These are phyloP conservation scores for Aspergillus campestris DNA, from an alignment of 495 filamentous ascomycete genomes.

Conservation along the genomic window DNA sequence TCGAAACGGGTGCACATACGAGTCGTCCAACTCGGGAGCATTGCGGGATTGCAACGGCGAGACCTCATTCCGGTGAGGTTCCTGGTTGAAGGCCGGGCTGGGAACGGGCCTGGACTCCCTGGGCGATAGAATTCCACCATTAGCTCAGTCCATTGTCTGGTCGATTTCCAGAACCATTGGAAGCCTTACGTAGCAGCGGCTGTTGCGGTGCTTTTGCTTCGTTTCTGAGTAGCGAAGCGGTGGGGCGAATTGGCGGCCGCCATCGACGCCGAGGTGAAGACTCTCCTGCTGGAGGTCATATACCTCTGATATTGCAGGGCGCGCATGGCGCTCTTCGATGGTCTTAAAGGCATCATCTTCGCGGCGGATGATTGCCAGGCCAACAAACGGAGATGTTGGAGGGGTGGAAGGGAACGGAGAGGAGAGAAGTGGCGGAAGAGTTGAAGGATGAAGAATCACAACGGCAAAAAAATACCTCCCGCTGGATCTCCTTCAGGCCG, in stretches of 20 bases:
- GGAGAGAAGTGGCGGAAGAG: slow-evolving; percentile 21
- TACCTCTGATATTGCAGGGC: slow-evolving; percentile 35
- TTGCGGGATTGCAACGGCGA: slow-evolving; percentile 59
- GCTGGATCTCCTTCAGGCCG: slow-evolving; percentile 11
- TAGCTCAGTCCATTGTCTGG: slow-evolving; percentile 4
- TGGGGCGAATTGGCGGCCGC: slow-evolving; percentile 38
- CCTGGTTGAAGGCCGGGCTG: slow-evolving; percentile 66
- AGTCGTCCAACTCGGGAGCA: slow-evolving; percentile 64
- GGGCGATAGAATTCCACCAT: slow-evolving; percentile 1
- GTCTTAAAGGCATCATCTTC: slow-evolving; percentile 43
- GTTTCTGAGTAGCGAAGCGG: slow-evolving; percentile 37
- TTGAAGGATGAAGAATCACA: slow-evolving; percentile 11
- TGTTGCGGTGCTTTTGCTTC: slow-evolving; percentile 43
- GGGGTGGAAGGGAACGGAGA: slow-evolving; percentile 15
- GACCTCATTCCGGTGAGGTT: slow-evolving; percentile 51
- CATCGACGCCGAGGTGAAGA: slow-evolving; percentile 35
- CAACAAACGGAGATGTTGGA: slow-evolving; percentile 10
- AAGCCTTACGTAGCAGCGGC: slow-evolving; percentile 36
- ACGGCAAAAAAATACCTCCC: neutral
- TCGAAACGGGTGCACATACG: slow-evolving; percentile 31
- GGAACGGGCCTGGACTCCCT: slow-evolving; percentile 47
- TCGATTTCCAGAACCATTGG: neutral
- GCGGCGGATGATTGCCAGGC: slow-evolving; percentile 29
- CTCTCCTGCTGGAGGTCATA: slow-evolving; percentile 28
- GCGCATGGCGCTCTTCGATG: slow-evolving; percentile 40